These are phyloP conservation scores for Ceratocystis cacaofunesta DNA, from an alignment of 2,329 filamentous ascomycete genomes.

Conservation along the genomic window DNA sequence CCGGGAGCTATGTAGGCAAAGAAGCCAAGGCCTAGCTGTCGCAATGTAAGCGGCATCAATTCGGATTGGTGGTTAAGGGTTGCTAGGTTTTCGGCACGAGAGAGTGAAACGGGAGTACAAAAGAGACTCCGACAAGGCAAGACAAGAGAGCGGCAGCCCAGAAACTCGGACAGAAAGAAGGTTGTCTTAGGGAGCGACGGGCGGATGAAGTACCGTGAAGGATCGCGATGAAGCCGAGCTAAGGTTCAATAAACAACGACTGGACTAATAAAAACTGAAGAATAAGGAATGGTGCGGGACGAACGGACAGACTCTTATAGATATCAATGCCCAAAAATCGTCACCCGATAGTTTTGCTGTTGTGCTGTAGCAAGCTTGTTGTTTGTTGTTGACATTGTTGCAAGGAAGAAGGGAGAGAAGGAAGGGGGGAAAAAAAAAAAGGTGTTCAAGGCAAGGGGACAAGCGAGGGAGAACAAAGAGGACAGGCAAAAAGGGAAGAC, in stretches of 20 bases:
- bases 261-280: background rate
- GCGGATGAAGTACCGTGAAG: background rate
- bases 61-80: background rate
- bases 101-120: background rate
- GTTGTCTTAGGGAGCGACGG: background rate
- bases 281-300: background rate
- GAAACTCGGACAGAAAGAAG: background rate
- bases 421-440: background rate
- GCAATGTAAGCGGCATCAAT: background rate
- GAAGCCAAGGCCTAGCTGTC: background rate
- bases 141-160: background rate
- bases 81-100: background rate
- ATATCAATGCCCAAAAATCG: background rate
- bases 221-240: background rate
- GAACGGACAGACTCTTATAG: background rate
- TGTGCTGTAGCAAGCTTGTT: background rate
- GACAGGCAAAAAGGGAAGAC: background rate
- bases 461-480: background rate
- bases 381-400: background rate
- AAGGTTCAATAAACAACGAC: background rate
- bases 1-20: constrained; percentile 15
- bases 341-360: background rate
- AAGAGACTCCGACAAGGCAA: background rate
- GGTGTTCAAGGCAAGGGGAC: background rate
- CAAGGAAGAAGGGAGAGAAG: background rate